Evolutionary conservation across 2,329 filamentous ascomycete species (phyloP), one percentile per base, ranked within the genome.

Genomic region (Tolypocladium pustulatum): DNA sequence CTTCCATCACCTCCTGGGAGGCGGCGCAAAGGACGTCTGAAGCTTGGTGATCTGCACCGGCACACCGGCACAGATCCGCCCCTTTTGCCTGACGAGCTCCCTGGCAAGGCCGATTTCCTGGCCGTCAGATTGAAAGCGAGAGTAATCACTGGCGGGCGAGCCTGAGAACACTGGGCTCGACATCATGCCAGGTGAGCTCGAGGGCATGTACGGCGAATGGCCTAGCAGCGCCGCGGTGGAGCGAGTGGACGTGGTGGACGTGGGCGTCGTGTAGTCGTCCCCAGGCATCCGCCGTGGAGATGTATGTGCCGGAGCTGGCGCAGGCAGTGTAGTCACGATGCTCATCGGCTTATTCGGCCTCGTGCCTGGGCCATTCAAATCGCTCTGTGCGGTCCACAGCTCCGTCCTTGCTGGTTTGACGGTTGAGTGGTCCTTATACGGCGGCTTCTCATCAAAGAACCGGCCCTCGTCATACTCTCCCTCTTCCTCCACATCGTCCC

Each of bases 11-110:
- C 59, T 67, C 53, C 61, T 68, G 0, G 75, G 75, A 17, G 75
- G 74, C 27, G 71, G 72, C 37, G 72, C 69, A 62, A 79, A 78
- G 3, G 68, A 68, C 10, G 69, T 72, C 64, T 72, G 70, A 22
- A 78, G 71, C 58, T 65, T 70, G 25, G 65, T 66, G 8, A 60
- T 65, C 66, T 76, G 73, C 0, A 71, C 68, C 0, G 74, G 75
- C n/a, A 60, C 69, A 65, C 60, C 71, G 63, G 57, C 66, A 51
- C 32, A 62, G 62, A 34, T 64, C 61, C 22, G 62, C 62, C 64
- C 30, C 49, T 34, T 34, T n/a, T 52, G 30, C 49, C 49, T 34
- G 20, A 13, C 49, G 20, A 52, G 17, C 2, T 34, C 20, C 49
- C 49, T 52, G 3, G 9, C 20, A 34, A 22, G 10, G 7, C 30